Base-by-base conservation (phyloP, 495 filamentous ascomycete genomes). In the Penicillium longicatenatum region DNA sequence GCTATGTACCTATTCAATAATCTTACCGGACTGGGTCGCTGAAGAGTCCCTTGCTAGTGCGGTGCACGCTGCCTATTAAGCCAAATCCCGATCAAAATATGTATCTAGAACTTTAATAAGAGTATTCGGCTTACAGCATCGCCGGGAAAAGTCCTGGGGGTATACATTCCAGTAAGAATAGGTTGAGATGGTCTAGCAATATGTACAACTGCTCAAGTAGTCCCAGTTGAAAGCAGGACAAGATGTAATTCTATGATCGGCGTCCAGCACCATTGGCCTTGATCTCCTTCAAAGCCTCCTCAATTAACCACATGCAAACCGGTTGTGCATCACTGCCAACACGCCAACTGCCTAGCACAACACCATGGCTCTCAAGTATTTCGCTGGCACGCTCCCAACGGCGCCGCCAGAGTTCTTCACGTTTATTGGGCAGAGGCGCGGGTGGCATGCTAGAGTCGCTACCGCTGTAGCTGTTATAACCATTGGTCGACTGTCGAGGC, bases 261-360 rank as follows among this genome's bases (percentile, higher is more conserved):
- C 31, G 30, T 35, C 45, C 45, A 29, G 45, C 45, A 49, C 51
- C 43, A 21, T 50, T 59, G n/a, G 26, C 24, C 52, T 54, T 31
- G 44, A 61, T 57, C 47, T 75, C 63, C 50, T 69, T 67, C 60
- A 73, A 44, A 24, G 72, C 74, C 31, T 74, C 71, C 54, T 84
- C 76, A 0, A 84, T 77, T 55, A 88, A 58, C 70, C 72, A 75
- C 10, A 81, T 66, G 59, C 75, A 78, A 31, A 86, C 77, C 52
- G 82, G 79, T 62, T 83, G 74, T 6, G 90, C 88, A 80, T 98
- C 94, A n/a, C 77, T 79, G 1, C 94, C 94, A 6, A 84, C 84
- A 43, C 91, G 81, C 94, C 94, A 98, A 56, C 83, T 93, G 56
- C 89, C 84, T 55, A 99, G 71, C 58, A 84, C 72, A 0, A 98